Evolutionary conservation across 495 filamentous ascomycete species (phyloP).

Genomic region (Aspergillus conjunctus): DNA sequence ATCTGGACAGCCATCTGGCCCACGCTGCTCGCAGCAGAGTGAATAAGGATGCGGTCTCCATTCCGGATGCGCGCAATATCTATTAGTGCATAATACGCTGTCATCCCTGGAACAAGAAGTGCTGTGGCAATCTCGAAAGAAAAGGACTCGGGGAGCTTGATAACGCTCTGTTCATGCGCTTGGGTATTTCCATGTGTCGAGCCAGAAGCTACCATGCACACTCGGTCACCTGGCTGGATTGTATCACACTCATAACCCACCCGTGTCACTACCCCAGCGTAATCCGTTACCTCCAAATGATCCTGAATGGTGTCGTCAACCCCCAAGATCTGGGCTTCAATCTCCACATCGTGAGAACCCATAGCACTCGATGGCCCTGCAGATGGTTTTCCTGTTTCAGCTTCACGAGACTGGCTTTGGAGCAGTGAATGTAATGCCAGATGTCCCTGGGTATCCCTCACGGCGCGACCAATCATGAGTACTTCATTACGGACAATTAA

Average conservation of each 20-base stretch:
- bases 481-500: constrained; percentile 10
- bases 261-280: constrained; percentile 36
- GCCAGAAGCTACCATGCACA: constrained; percentile 8
- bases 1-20: constrained; percentile 59
- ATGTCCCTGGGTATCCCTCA: not conserved
- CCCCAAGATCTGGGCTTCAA: constrained; percentile 1
- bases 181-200: not conserved
- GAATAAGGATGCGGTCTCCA: constrained; percentile 34
- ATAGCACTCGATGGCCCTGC: not conserved
- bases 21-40: constrained; percentile 33
- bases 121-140: constrained; percentile 21
- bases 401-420: not conserved
- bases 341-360: constrained; percentile 14
- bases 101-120: constrained; percentile 21
- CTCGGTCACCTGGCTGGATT: constrained; percentile 25
- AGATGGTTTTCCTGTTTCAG: not conserved
- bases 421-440: not conserved
- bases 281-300: constrained; percentile 25
- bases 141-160: constrained; percentile 20
- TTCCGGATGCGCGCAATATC: constrained; percentile 26
- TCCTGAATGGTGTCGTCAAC: not conserved
- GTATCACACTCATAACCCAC: constrained; percentile 26
- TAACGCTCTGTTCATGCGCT: not conserved
- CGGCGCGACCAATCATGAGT: constrained; percentile 1
- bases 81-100: constrained; percentile 26